Conservation (phyloP, 495 filamentous ascomycete species). For the Aspergillus indologenus region DNA sequence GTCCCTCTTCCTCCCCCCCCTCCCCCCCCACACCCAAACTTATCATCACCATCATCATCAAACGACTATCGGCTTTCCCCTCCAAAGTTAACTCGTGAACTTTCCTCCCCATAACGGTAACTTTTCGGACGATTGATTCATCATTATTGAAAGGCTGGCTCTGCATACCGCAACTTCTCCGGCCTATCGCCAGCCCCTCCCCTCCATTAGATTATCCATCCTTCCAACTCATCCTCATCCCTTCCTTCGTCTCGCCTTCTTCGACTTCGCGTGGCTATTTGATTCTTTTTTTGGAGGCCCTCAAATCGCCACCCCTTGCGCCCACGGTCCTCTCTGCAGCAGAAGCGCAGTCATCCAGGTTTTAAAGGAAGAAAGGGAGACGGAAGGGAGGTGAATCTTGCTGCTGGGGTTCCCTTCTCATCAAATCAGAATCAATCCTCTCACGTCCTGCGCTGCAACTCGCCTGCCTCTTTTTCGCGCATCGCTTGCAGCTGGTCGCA, state of each 20-base stretch:
- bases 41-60: slow-evolving; percentile 1
- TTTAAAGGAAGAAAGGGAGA: slow-evolving; percentile 30
- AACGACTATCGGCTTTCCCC: slow-evolving; percentile 4
- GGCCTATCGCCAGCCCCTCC: slow-evolving; percentile 18
- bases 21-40: neutral
- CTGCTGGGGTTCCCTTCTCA: slow-evolving; percentile 24
- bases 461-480: slow-evolving; percentile 14
- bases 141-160: slow-evolving; percentile 19
- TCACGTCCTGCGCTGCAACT: slow-evolving; percentile 13
- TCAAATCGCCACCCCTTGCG: slow-evolving; percentile 22
- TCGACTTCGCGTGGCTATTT: slow-evolving; percentile 25
- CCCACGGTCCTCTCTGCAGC: slow-evolving; percentile 12
- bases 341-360: slow-evolving; percentile 14
- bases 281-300: slow-evolving; percentile 16
- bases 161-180: slow-evolving; percentile 32
- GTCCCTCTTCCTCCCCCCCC: neutral
- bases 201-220: slow-evolving; percentile 14
- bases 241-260: slow-evolving; percentile 20
- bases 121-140: slow-evolving; percentile 20
- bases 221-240: slow-evolving; percentile 14
- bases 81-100: slow-evolving; percentile 2
- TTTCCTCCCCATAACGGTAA: slow-evolving; percentile 22
- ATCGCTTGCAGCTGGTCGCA: slow-evolving; percentile 13
- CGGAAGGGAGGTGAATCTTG: slow-evolving; percentile 20
- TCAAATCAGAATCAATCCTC: slow-evolving; percentile 17